Conservation (phyloP, 2,329 filamentous ascomycete genomes). For the Neonectria ditissima region DNA sequence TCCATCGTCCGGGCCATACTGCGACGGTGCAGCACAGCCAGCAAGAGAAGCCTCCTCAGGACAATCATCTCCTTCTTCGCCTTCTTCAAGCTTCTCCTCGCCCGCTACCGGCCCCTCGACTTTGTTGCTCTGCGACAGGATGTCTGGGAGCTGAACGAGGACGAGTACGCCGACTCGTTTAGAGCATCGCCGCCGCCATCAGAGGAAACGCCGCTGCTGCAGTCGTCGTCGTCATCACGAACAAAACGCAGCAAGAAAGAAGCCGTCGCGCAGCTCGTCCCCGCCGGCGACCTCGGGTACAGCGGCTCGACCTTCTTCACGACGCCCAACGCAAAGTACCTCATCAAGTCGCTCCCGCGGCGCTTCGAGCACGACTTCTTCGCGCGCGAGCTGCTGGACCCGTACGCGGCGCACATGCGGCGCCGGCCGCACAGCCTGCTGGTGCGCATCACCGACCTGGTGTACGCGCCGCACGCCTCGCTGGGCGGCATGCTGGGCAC, state of each 20-base stretch:
- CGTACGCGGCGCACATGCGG: slow-evolving; percentile 74
- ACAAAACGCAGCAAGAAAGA: slow-evolving; percentile 50
- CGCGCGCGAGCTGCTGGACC: slow-evolving; percentile 71
- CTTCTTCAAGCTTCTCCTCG: slow-evolving; percentile 49
- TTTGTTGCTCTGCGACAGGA: slow-evolving; percentile 46
- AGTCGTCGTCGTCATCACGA: neutral
- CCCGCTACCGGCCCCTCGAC: slow-evolving; percentile 45
- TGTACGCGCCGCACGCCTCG: slow-evolving; percentile 66
- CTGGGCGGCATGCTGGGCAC: slow-evolving; percentile 70
- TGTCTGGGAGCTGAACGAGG: slow-evolving; percentile 50
- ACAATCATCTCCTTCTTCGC: slow-evolving; percentile 50
- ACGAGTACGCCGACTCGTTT: slow-evolving; percentile 55
- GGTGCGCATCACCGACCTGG: slow-evolving; percentile 78
- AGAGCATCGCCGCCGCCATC: slow-evolving; percentile 48
- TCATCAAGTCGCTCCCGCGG: slow-evolving; percentile 78
- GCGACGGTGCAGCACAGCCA: slow-evolving; percentile 49
- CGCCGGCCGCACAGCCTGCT: slow-evolving; percentile 70
- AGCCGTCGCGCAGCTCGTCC: slow-evolving; percentile 55
- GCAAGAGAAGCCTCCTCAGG: slow-evolving; percentile 46
- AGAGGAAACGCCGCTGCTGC: neutral
- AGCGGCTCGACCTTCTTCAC: slow-evolving; percentile 82
- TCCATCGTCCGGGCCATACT: slow-evolving; percentile 67
- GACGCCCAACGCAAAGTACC: slow-evolving; percentile 73
- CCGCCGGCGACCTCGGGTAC: slow-evolving; percentile 78
- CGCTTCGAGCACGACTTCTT: slow-evolving; percentile 79